These are phyloP conservation scores for Solanum raphanifolium DNA, from an alignment of 257 asterid genomes.

Conservation along the genomic window DNA sequence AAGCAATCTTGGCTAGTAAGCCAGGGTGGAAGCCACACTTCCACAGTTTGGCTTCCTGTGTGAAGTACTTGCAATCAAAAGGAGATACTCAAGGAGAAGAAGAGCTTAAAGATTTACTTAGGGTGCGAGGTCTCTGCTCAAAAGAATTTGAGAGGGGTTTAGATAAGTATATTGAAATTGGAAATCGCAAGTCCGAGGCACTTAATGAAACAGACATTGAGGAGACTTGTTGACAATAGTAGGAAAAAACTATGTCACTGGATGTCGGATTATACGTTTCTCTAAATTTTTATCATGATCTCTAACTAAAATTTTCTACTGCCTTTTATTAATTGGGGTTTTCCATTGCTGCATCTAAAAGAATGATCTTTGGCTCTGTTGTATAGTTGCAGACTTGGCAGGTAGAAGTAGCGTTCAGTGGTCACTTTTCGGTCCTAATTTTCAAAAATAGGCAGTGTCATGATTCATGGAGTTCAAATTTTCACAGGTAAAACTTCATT, in stretches of 20 bases:
- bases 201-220: background rate
- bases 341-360: background rate
- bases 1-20: conserved; percentile 1
- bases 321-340: background rate
- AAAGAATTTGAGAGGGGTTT: conserved; percentile 15
- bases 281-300: background rate
- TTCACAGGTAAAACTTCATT: background rate
- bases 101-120: conserved; percentile 19
- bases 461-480: background rate
- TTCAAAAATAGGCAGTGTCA: background rate
- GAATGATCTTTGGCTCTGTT: background rate
- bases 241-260: background rate
- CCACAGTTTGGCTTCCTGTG: conserved; percentile 22
- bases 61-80: conserved; percentile 23
- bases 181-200: background rate
- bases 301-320: background rate
- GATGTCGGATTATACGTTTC: background rate
- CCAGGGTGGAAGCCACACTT: conserved; percentile 16
- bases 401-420: background rate
- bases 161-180: conserved; percentile 1
- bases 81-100: conserved; percentile 21
- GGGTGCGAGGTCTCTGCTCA: conserved; percentile 15
- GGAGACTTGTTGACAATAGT: background rate
- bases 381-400: background rate
- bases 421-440: background rate